phyloP scores from a whole-genome alignment of 495 filamentous ascomycete species.

The Parmelia sp. region DNA sequence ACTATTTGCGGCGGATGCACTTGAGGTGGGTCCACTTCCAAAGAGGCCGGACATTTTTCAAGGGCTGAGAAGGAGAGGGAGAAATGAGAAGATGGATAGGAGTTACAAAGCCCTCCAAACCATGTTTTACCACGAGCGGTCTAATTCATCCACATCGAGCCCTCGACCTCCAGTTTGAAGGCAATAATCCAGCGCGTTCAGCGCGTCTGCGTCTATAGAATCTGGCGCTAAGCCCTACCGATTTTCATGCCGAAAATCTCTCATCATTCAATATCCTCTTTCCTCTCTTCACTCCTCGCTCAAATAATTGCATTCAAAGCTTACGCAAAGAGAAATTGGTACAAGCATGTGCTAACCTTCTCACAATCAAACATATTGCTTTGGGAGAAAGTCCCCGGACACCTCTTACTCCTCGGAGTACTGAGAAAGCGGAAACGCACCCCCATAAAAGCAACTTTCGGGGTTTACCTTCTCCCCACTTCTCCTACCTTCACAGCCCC shows the following conservation, averaged over 20 bases:
- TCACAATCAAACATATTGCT: slow-evolving; percentile 49
- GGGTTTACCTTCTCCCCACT: slow-evolving; percentile 50
- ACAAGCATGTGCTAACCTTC: slow-evolving; percentile 30
- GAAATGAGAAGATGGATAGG: background rate
- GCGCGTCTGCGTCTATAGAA: slow-evolving; percentile 10
- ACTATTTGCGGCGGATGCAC: slow-evolving; percentile 48
- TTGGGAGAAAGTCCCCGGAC: slow-evolving; percentile 99
- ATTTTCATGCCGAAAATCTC: background rate
- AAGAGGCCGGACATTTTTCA: slow-evolving; percentile 62
- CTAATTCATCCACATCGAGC: too few species aligned
- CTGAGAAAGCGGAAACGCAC: slow-evolving; percentile 86
- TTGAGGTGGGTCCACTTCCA: slow-evolving; percentile 42
- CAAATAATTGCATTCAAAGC: slow-evolving; percentile 99
- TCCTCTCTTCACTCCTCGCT: slow-evolving; percentile 63
- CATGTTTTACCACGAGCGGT: background rate
- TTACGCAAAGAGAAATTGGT: slow-evolving; percentile 71
- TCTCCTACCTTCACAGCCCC: slow-evolving; percentile 41
- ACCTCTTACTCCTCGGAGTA: slow-evolving; percentile 41
- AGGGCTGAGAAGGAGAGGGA: background rate
- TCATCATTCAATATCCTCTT: background rate
- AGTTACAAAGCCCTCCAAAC: background rate
- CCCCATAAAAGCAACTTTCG: slow-evolving; percentile 95
- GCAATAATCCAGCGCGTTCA: background rate
- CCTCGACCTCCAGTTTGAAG: background rate
- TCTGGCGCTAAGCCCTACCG: slow-evolving; percentile 8